A percentile compares a stretch with the other conserved stretches of the same genome.
Conservation (phyloP, 2,329 filamentous ascomycete genomes). For the Geoglossum cookeanum region DNA sequence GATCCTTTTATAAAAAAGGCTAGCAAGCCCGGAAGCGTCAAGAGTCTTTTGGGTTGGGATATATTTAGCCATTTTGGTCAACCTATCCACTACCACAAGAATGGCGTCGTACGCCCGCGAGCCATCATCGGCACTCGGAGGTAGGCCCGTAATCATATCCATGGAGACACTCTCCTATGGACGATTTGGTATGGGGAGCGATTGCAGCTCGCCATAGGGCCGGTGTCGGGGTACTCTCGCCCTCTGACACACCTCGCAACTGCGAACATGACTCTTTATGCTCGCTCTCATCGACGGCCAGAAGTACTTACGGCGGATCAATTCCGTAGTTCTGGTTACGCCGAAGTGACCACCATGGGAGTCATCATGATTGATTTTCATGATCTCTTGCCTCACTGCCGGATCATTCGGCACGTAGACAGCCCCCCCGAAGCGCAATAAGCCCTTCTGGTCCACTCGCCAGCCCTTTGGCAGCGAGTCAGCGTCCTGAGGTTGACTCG, state of each 20-base stretch:
- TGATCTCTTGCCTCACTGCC: not conserved
- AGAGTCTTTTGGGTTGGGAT: conserved; percentile 8
- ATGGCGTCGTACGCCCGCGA: conserved; percentile 8
- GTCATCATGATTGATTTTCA: conserved; percentile 3
- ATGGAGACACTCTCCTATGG: conserved; percentile 8
- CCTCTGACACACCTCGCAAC: conserved; percentile 2
- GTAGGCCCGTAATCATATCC: conserved; percentile 13
- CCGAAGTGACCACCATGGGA: not conserved
- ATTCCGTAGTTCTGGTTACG: not conserved
- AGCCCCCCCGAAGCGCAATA: not conserved
- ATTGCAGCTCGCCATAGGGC: conserved; percentile 1
- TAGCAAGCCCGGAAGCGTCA: conserved; percentile 8
- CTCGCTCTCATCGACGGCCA: not conserved
- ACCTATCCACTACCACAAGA: conserved; percentile 12
- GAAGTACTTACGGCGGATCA: not conserved
- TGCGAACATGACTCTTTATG: conserved; percentile 2
- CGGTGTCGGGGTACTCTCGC: not conserved
- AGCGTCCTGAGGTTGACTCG: not conserved
- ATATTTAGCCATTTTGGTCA: conserved; percentile 9
- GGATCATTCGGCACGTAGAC: not conserved
- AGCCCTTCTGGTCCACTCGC: not conserved
- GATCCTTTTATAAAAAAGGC: conserved; percentile 9
- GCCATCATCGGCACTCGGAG: conserved; percentile 4
- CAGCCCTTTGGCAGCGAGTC: not conserved
- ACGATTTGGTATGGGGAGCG: not conserved